Percentiles rank a stretch among this genome's conserved stretches.
These are phyloP conservation scores for Xylariaceae sp. DNA, from an alignment of 2,329 filamentous ascomycete genomes.

Conservation along the genomic window DNA sequence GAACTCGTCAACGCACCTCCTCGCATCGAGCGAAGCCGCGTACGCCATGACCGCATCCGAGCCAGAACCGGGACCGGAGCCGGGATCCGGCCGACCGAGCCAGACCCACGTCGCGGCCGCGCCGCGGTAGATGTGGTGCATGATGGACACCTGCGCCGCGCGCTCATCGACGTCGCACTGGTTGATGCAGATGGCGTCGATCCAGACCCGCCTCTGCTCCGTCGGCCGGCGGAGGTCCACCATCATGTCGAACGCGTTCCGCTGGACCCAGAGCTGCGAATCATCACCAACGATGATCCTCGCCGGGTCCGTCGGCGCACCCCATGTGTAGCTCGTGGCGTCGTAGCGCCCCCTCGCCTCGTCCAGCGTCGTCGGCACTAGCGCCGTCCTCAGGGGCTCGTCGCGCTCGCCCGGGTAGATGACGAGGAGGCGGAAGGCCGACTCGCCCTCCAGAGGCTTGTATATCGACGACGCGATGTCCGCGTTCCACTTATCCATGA, in stretches of 20 bases:
- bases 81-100: constrained; percentile 22
- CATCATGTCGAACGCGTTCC: constrained; percentile 23
- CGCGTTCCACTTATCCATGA: constrained; percentile 21
- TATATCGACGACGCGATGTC: constrained; percentile 33
- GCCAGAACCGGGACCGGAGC: constrained; percentile 15
- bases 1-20: constrained; percentile 12
- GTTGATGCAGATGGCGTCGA: constrained; percentile 24
- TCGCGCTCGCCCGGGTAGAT: constrained; percentile 13
- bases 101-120: constrained; percentile 19
- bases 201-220: constrained; percentile 21
- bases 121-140: constrained; percentile 21
- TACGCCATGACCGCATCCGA: constrained; percentile 17
- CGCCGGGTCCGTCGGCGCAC: constrained; percentile 17
- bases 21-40: constrained; percentile 15
- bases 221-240: constrained; percentile 16
- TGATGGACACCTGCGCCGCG: constrained; percentile 21
- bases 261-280: constrained; percentile 16
- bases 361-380: constrained; percentile 18
- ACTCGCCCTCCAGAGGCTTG: constrained; percentile 11
- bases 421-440: constrained; percentile 18
- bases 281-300: constrained; percentile 15
- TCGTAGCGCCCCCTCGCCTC: constrained; percentile 16
- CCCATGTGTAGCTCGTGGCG: constrained; percentile 25
- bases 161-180: constrained; percentile 21
- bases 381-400: constrained; percentile 15